These are phyloP conservation scores for Termitomyces sp. DNA, from an alignment of 768 basidiomycete species.

Conservation along the genomic window DNA sequence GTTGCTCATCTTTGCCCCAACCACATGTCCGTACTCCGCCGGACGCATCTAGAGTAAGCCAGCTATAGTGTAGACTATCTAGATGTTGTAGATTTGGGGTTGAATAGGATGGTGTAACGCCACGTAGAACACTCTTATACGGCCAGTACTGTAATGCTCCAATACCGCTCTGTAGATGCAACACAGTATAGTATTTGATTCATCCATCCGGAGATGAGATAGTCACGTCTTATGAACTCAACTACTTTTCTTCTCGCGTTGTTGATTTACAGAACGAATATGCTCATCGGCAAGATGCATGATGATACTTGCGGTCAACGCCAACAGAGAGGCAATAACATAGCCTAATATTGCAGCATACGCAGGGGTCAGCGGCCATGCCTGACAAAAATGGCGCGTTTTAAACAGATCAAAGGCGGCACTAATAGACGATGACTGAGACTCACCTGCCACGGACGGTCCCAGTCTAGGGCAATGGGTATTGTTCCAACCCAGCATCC, in stretches of 20 bases:
- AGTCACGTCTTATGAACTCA: conserved; percentile 3
- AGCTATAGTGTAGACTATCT: background rate
- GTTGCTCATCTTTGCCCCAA: background rate
- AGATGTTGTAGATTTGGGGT: background rate
- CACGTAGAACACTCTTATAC: background rate
- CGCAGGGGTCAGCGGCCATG: conserved; percentile 79
- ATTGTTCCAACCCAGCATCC: conserved; percentile 82
- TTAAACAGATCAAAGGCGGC: background rate
- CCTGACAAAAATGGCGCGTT: conserved; percentile 33
- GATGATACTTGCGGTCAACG: conserved; percentile 40
- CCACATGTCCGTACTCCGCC: background rate
- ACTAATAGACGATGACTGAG: background rate
- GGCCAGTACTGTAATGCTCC: background rate
- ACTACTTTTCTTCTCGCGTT: conserved; percentile 11
- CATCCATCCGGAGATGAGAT: too few species aligned
- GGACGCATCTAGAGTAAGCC: background rate
- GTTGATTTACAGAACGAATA: conserved; percentile 16
- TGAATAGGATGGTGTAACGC: background rate
- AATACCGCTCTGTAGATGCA: conserved; percentile 5
- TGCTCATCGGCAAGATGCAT: conserved; percentile 35
- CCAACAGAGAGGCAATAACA: conserved; percentile 50
- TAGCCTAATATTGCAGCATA: conserved; percentile 69
- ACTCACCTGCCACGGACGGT: conserved; percentile 92
- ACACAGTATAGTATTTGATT: background rate
- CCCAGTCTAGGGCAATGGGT: conserved; percentile 94